phyloP scores from a whole-genome alignment of 345 rosid species.

The Gossypioides kirkii region DNA sequence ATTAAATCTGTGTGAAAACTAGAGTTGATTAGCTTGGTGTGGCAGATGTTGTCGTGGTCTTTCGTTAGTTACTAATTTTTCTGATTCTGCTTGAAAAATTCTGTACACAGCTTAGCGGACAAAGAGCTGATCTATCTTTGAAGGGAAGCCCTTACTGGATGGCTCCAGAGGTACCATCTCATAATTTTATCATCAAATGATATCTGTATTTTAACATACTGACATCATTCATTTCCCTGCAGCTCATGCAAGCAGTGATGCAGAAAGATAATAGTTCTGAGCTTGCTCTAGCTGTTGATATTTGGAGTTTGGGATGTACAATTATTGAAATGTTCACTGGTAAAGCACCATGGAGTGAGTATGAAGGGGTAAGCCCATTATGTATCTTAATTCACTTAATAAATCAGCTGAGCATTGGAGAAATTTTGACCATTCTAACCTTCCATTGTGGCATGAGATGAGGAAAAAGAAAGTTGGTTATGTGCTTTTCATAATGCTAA shows the following conservation, averaged over 20 bases:
- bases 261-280: conserved; percentile 70
- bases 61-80: not conserved
- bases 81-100: conserved; percentile 10
- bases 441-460: not conserved
- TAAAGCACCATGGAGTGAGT: not conserved
- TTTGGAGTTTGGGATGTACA: conserved; percentile 98
- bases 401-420: not conserved
- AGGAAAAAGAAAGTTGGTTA: not conserved
- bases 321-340: not conserved
- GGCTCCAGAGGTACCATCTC: conserved; percentile 87
- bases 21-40: not conserved
- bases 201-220: conserved; percentile 16
- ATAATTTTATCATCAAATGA: not conserved
- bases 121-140: conserved; percentile 79
- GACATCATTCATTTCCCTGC: conserved; percentile 22
- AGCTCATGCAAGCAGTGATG: conserved; percentile 93
- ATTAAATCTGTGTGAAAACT: not conserved
- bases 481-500: not conserved
- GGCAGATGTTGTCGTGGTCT: not conserved
- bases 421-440: not conserved
- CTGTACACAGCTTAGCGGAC: conserved; percentile 71
- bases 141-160: conserved; percentile 98
- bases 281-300: conserved; percentile 87
- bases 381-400: not conserved
- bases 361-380: not conserved